phyloP scores from a whole-genome alignment of 2,329 filamentous ascomycete species.

The Fusarium burgessii region DNA sequence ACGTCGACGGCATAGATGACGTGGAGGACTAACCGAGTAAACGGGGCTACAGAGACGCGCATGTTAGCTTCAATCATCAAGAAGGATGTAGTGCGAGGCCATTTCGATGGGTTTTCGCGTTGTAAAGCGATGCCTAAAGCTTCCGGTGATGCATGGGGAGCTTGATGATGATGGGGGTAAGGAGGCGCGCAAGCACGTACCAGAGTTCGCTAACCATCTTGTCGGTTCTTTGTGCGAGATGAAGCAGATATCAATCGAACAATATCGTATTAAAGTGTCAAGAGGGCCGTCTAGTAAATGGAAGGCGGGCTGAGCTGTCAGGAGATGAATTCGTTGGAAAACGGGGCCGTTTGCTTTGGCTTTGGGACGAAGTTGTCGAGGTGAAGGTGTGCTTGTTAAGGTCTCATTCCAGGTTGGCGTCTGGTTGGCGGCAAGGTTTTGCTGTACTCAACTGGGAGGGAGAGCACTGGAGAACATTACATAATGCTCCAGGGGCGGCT shows the following conservation, averaged over 20 bases:
- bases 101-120: conserved; percentile 19
- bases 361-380: conserved; percentile 43
- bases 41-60: conserved; percentile 76
- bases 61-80: conserved; percentile 58
- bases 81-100: background rate
- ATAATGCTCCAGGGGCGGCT: conserved; percentile 40
- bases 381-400: conserved; percentile 51
- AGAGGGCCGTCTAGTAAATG: conserved; percentile 30
- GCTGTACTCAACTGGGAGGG: conserved; percentile 49
- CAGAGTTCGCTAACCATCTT: conserved; percentile 85
- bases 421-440: conserved; percentile 58
- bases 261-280: conserved; percentile 25
- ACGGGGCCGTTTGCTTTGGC: conserved; percentile 39
- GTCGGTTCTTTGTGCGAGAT: conserved; percentile 52
- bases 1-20: conserved; percentile 49
- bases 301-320: conserved; percentile 31
- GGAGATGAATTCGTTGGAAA: conserved; percentile 46
- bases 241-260: conserved; percentile 25
- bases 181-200: conserved; percentile 68
- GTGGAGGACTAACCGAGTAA: conserved; percentile 88
- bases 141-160: conserved; percentile 48
- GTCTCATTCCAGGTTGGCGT: conserved; percentile 55
- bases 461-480: conserved; percentile 48
- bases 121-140: conserved; percentile 45
- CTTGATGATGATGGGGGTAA: conserved; percentile 48